phyloP scores from a whole-genome alignment of 768 basidiomycete species.

The Macrolepiota dolichaula region DNA sequence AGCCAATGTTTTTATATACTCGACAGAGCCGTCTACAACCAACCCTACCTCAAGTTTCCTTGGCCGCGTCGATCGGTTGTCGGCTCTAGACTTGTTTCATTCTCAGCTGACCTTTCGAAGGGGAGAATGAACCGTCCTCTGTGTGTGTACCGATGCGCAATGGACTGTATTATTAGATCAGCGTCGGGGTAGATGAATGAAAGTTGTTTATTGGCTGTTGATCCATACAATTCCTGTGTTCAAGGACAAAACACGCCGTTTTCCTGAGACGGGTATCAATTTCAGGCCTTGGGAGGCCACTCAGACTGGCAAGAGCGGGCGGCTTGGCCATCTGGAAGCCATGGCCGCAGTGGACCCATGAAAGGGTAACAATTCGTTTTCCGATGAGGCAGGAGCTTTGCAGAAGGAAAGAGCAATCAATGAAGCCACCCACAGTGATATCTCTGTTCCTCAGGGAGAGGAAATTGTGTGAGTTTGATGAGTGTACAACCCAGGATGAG shows the following conservation, averaged over 20 bases:
- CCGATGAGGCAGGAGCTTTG: neutral
- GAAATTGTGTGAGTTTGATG: neutral
- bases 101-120: neutral
- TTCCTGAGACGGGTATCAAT: conserved; percentile 1
- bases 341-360: neutral
- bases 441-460: neutral
- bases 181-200: neutral
- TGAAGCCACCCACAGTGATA: neutral
- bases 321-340: neutral
- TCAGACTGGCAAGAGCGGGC: neutral
- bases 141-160: neutral
- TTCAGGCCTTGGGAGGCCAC: neutral
- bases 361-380: neutral
- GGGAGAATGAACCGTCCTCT: neutral
- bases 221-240: neutral
- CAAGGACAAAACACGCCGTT: neutral
- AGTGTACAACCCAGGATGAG: too few relatives aligned
- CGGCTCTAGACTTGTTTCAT: neutral
- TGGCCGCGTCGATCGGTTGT: neutral
- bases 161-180: neutral
- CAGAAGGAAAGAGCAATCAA: neutral
- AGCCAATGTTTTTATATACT: neutral
- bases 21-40: neutral
- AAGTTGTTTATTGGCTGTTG: neutral
- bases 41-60: neutral